A percentile compares a stretch with the other conserved stretches of the same genome.
Evolutionary conservation across 352 stramenopile genomes (phyloP).

Genomic region (Halophytophthora batemanensis): DNA sequence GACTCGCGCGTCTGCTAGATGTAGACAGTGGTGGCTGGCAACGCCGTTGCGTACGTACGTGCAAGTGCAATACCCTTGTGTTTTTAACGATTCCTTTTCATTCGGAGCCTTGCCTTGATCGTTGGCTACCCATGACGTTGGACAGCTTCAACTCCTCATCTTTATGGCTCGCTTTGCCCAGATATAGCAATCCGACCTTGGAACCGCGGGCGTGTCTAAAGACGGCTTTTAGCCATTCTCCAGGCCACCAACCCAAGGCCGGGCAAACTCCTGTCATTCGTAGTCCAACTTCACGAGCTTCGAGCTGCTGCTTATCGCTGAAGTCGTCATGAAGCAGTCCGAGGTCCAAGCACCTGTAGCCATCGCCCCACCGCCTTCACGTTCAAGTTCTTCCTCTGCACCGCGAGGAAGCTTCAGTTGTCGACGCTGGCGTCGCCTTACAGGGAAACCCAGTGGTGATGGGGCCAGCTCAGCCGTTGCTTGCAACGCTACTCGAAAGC

Average conservation of each 20-base stretch:
- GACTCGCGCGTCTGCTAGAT: neutral
- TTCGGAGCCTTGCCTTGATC: constrained; percentile 14
- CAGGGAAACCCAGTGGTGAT: constrained; percentile 19
- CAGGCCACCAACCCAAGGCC: too few species aligned
- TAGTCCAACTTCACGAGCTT: too few species aligned
- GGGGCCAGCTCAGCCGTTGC: neutral
- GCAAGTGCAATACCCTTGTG: too few species aligned
- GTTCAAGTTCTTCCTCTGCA: constrained; percentile 15
- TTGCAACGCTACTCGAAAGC: neutral
- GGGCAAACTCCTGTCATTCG: too few species aligned
- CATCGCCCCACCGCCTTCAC: constrained; percentile 2
- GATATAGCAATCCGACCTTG: too few species aligned
- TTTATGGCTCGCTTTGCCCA: too few species aligned
- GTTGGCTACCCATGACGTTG: neutral
- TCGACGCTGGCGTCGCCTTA: constrained; percentile 37
- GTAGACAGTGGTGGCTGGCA: constrained; percentile 22
- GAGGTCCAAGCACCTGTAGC: constrained; percentile 16
- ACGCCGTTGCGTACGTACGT: constrained; percentile 9
- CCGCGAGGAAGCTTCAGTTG: constrained; percentile 37
- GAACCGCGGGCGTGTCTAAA: too few species aligned
- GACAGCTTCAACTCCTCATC: too few species aligned
- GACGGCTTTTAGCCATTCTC: too few species aligned
- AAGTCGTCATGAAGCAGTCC: constrained; percentile 12
- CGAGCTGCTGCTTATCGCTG: too few species aligned
- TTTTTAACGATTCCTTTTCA: constrained; percentile 18